A percentile compares a stretch with the other conserved stretches of the same genome.
These are phyloP conservation scores for Gentiana dahurica DNA, from an alignment of 257 asterid species.

Conservation along the genomic window DNA sequence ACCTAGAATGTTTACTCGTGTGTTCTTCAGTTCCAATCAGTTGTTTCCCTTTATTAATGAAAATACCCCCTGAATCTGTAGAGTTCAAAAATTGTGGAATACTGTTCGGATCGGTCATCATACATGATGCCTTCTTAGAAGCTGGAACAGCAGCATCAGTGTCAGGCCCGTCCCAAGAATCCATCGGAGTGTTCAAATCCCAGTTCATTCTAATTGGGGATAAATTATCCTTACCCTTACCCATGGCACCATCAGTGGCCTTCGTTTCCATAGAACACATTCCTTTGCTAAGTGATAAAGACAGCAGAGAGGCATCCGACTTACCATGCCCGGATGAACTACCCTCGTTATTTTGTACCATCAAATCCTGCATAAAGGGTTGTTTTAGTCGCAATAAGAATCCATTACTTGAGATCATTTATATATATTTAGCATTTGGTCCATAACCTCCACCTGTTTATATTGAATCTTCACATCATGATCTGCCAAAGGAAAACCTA, in stretches of 20 bases:
- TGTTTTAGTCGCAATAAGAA: constrained; percentile 34
- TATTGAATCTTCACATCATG: constrained; percentile 32
- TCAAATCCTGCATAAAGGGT: constrained; percentile 18
- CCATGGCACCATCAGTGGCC: constrained; percentile 12
- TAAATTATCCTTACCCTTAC: constrained; percentile 14
- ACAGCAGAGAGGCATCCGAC: constrained; percentile 36
- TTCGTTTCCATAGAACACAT: constrained; percentile 14
- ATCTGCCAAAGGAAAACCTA: constrained; percentile 9
- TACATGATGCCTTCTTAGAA: constrained; percentile 16
- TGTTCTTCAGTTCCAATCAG: constrained; percentile 18
- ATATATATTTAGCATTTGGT: constrained; percentile 19
- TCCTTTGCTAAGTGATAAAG: constrained; percentile 34
- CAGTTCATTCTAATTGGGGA: constrained; percentile 55
- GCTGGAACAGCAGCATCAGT: constrained; percentile 23
- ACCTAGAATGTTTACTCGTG: constrained; percentile 12
- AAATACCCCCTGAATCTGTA: constrained; percentile 15
- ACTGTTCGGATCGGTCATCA: constrained; percentile 14
- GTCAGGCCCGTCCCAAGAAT: constrained; percentile 66
- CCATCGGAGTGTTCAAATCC: constrained; percentile 90
- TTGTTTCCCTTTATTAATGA: constrained; percentile 39
- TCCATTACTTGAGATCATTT: constrained; percentile 24
- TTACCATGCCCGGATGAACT: constrained; percentile 14
- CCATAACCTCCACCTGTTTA: constrained; percentile 22
- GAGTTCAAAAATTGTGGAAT: constrained; percentile 16
- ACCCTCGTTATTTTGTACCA: constrained; percentile 12